Evolutionary conservation across 192 early-diverging fungal genomes (phyloP), one percentile per base, ranked within the genome.

Genomic region (Geosiphon pyriformis): DNA sequence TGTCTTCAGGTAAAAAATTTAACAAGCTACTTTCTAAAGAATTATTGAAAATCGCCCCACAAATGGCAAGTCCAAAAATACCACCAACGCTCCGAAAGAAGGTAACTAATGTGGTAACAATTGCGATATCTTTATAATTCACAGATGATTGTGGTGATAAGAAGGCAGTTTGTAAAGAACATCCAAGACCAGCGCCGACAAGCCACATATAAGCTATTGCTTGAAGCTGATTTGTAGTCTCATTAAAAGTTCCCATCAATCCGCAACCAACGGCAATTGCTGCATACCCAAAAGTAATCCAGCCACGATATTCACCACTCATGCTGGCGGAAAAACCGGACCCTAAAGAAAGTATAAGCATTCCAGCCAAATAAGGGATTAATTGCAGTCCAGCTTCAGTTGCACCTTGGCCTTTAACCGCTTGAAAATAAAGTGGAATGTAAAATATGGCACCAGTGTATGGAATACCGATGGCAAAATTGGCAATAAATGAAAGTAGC

Each of bases 361-460:
- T 72, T 32, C 78, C 74, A 55, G 75, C 62, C 69, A 87, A 78
- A 37, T 81, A 86, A 1, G 87, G 88, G n/a, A 90, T 71, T 6
- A 87, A 75, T 61, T 83, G 82, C 11, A 88, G 67, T 29, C 88
- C 88, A 34, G 85, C 76, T 15, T 65, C 35, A 0, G 81, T 88
- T 3, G 83, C 72, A 47, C 74, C 67, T 4, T 78, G 78, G 20
- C 73, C 69, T 69, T 82, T 83, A 42, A 86, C 80, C n/a, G 84
- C 75, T 47, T 82, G 83, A 74, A 84, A 90, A 57, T 79, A 85
- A 8, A 90, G 67, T 20, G 90, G 90, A 62, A 85, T 69, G 63
- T 82, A 89, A 34, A 85, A 90, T 23, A 87, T 68, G 12, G 78
- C 76, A 12, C 74, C 78, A 42, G 85, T 81, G 69, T 87, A 85